A percentile compares a stretch with the other conserved stretches of the same genome.
Evolutionary conservation across 2,329 filamentous ascomycete species (phyloP).

Genomic region (Mycosphaerella arachidis): DNA sequence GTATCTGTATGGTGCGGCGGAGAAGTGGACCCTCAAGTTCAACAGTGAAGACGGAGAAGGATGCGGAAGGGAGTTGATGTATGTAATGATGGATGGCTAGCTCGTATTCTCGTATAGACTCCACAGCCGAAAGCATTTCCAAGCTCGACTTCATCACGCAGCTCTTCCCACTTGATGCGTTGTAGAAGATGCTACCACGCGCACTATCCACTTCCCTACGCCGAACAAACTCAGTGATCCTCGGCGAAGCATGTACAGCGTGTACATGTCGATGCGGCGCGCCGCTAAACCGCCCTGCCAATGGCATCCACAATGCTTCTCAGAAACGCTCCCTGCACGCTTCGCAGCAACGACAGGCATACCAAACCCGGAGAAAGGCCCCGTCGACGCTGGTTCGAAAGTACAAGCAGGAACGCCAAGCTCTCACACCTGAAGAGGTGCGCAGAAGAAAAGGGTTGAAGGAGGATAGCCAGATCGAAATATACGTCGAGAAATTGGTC

Average conservation of each 20-base stretch:
- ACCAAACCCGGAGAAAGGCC: not conserved
- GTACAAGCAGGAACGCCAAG: not conserved
- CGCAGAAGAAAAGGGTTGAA: not conserved
- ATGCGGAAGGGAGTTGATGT: not conserved
- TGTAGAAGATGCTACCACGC: not conserved
- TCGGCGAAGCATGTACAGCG: not conserved
- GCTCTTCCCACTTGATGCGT: not conserved
- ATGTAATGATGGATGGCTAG: no score
- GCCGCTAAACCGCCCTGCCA: not conserved
- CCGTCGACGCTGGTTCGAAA: not conserved
- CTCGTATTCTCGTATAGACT: no score
- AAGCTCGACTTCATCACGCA: not conserved
- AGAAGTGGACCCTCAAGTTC: not conserved
- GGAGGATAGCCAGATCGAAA: not conserved
- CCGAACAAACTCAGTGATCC: not conserved
- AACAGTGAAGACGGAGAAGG: not conserved
- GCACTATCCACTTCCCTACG: not conserved
- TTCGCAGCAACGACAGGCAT: not conserved
- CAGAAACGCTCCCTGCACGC: not conserved
- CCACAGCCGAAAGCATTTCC: not conserved
- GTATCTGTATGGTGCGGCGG: constrained; percentile 12
- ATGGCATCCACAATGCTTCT: not conserved
- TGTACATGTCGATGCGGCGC: not conserved
- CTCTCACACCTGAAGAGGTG: not conserved
- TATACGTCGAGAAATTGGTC: not conserved